Conservation (phyloP, 2,329 filamentous ascomycete genomes). For the Akanthomyces dipterigenus region DNA sequence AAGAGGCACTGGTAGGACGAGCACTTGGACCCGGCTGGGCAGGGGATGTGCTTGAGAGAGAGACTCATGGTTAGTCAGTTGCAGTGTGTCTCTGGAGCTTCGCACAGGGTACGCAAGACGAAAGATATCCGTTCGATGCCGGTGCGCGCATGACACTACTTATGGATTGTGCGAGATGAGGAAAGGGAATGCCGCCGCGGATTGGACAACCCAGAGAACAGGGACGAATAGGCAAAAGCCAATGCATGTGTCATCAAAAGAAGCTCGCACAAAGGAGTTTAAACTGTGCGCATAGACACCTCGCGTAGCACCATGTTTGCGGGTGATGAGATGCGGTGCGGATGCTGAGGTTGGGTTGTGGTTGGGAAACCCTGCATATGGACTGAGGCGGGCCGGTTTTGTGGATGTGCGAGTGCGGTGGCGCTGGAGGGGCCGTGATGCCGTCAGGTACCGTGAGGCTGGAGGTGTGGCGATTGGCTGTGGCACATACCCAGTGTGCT, state of each 20-base stretch:
- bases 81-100: not conserved
- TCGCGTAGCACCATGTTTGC: constrained; percentile 4
- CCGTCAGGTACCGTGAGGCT: not conserved
- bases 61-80: constrained; percentile 25
- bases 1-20: constrained; percentile 46
- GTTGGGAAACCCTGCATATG: constrained; percentile 1
- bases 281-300: not conserved
- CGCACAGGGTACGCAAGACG: not conserved
- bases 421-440: not conserved
- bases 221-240: not conserved
- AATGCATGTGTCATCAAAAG: not conserved
- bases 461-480: not conserved
- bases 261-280: not conserved
- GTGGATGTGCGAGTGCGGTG: constrained; percentile 1
- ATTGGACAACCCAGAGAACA: not conserved
- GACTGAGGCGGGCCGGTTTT: not conserved
- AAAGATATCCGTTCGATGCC: not conserved
- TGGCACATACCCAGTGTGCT: not conserved
- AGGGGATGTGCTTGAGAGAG: constrained; percentile 42
- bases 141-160: not conserved
- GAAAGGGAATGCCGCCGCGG: not conserved
- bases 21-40: constrained; percentile 41
- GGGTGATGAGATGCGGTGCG: not conserved
- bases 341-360: not conserved
- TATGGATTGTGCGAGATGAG: not conserved